A percentile compares a stretch with the other conserved stretches of the same genome.
Conservation (phyloP, 2,329 filamentous ascomycete genomes). For the Coniella vitis region DNA sequence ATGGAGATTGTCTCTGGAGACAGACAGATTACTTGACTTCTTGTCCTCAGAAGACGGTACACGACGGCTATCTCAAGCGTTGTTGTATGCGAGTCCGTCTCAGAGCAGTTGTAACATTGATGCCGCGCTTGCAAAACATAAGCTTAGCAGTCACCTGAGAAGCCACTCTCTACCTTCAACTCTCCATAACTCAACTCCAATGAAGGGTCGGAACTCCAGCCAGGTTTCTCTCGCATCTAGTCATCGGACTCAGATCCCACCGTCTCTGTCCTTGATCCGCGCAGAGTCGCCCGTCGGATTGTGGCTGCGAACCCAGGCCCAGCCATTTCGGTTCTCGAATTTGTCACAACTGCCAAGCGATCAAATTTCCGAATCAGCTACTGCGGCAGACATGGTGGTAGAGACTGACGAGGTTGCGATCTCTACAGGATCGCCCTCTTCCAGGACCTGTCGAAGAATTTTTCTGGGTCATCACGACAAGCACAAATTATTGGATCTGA, state of each 20-base stretch:
- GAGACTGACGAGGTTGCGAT: no score
- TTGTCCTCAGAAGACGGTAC: neutral
- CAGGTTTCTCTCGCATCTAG: conserved; percentile 6
- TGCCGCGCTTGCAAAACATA: neutral
- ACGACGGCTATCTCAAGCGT: neutral
- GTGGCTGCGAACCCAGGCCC: conserved; percentile 12
- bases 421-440: no score
- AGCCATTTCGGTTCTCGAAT: conserved; percentile 6
- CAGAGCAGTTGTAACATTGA: neutral
- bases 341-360: conserved; percentile 7
- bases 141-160: neutral
- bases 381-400: neutral
- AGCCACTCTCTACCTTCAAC: conserved; percentile 6
- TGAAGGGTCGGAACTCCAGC: neutral
- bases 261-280: conserved; percentile 8
- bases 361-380: neutral
- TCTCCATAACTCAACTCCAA: neutral
- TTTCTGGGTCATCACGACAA: no score
- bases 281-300: conserved; percentile 13
- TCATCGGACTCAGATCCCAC: conserved; percentile 1
- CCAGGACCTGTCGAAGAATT: no score
- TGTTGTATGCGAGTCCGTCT: neutral
- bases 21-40: conserved; percentile 6
- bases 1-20: conserved; percentile 17
- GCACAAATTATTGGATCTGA: no score